A percentile compares a stretch with the other conserved stretches of the same genome.
Evolutionary conservation across 306 rosid species (phyloP).

Genomic region (Cajanus cajan): DNA sequence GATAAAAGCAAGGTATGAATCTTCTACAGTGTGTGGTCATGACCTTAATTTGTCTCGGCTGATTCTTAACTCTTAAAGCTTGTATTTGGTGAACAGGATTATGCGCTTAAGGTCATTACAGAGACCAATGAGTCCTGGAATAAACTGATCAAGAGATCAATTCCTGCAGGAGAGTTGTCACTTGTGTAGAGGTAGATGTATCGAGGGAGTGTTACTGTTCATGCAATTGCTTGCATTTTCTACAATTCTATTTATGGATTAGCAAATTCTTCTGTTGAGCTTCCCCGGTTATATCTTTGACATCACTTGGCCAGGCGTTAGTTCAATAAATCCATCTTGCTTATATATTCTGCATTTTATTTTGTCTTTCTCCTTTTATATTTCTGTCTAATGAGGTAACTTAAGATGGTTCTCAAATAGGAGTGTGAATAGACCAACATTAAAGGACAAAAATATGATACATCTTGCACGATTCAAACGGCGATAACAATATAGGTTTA

Average conservation of each 20-base stretch:
- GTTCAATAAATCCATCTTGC: slow-evolving; percentile 23
- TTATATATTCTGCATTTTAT: neutral
- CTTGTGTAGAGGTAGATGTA: slow-evolving; percentile 56
- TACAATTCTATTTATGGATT: slow-evolving; percentile 18
- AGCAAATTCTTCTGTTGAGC: slow-evolving; percentile 25
- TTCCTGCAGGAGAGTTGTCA: slow-evolving; percentile 80
- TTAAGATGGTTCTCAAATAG: neutral
- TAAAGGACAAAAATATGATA: neutral
- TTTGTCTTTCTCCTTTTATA: neutral
- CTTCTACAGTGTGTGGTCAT: neutral
- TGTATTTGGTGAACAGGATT: slow-evolving; percentile 53
- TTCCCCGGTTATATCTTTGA: neutral
- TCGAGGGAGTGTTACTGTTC: neutral
- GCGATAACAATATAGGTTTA: too few relatives aligned
- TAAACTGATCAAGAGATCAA: slow-evolving; percentile 77
- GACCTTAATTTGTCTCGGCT: neutral
- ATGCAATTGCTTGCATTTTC: slow-evolving; percentile 16
- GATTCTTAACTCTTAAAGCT: neutral
- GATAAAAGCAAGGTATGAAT: neutral
- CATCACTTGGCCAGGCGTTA: slow-evolving; percentile 11
- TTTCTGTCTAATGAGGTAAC: neutral
- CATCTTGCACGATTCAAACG: neutral
- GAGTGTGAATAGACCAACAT: neutral
- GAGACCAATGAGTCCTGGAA: slow-evolving; percentile 93
- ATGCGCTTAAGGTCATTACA: slow-evolving; percentile 70